A percentile compares a stretch with the other conserved stretches of the same genome.
Conservation (phyloP, 1,139 yeast species). For the Hansenula lynferdii region DNA sequence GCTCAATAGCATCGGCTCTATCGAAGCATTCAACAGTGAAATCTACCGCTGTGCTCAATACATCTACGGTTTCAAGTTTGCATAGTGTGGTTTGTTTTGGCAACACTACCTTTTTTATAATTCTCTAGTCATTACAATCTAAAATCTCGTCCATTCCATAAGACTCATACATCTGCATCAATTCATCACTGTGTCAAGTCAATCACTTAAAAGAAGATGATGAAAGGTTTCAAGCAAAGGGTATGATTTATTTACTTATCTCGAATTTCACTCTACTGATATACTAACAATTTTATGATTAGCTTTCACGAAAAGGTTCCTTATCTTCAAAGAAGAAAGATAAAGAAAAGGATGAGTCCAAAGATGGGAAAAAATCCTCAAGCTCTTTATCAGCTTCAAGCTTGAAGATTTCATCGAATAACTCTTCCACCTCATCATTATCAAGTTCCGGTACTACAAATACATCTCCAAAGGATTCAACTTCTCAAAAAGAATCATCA, state of each 20-base stretch:
- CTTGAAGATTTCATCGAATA: slow-evolving; percentile 1
- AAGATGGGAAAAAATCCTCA: slow-evolving; percentile 1
- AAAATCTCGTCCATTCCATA: no score
- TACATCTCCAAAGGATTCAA: slow-evolving; percentile 4
- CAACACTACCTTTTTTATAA: no score
- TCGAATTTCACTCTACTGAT: not conserved
- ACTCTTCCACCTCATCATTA: slow-evolving; percentile 5
- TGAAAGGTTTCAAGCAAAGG: slow-evolving; percentile 42
- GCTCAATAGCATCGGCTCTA: no score
- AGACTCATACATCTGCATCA: no score
- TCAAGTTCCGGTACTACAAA: not conserved
- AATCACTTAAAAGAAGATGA: slow-evolving; percentile 26
- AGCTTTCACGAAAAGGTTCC: slow-evolving; percentile 24
- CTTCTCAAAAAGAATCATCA: not conserved
- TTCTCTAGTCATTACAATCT: no score
- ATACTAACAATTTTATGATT: slow-evolving; percentile 4
- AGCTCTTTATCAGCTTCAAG: no score
- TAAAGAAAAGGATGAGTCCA: slow-evolving; percentile 14
- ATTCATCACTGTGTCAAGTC: not conserved
- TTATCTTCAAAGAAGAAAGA: slow-evolving; percentile 20
- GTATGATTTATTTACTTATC: slow-evolving; percentile 10
- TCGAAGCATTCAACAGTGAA: no score
- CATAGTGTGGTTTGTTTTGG: no score
- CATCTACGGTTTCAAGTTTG: no score
- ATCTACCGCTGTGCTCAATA: no score